Evolutionary conservation across 2,329 filamentous ascomycete species (phyloP), one percentile per base, ranked within the genome.

Genomic region (Anisogramma anomala): DNA sequence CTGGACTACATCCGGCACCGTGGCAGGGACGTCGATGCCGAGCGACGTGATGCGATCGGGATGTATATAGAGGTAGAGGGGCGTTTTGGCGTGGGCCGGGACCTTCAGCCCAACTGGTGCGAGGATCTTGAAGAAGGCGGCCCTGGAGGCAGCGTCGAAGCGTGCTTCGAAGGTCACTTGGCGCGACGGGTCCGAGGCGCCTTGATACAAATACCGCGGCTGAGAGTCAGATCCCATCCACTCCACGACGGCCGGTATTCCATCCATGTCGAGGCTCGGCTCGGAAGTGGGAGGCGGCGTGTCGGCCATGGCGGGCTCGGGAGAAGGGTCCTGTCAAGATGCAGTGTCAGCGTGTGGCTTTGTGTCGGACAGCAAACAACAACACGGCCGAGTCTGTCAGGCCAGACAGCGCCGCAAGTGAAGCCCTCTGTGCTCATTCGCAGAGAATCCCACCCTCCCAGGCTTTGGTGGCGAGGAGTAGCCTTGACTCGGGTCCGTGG

Each of bases 401-500:
- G 20, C 13, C 22, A 20, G 28, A 26, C 31, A 23, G 9, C 14
- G 33, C 4, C 7, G 23, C 19, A 30, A 17, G 18, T 28, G 31
- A 19, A 34, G 32, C 38, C 38, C 38, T 35, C 38, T 19, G 17
- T 28, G 38, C 23, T 10, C 11, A 20, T 10, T 20, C 31, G 11
- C n/a, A 30, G 38, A 41, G 38, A 35, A 36, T 41, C 38, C 38
- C 38, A 34, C 38, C 38, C 38, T 26, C 38, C 38, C 38, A 41
- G 38, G 38, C 38, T 41, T 41, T 28, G 10, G 18, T 14, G 2
- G n/a, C 15, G 38, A 19, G 15, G 38, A 41, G 38, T 26, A 41
- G 38, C 38, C 38, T 35, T 41, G 38, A 28, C 38, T 41, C 38
- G 20, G 38, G 33, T 28, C 15, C 25, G 23, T 22, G 22, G 10